Percentiles rank a stretch among this genome's conserved stretches.
Conservation (phyloP, 1,284 basidiomycete genomes). For the Rugosomyces carneus region DNA sequence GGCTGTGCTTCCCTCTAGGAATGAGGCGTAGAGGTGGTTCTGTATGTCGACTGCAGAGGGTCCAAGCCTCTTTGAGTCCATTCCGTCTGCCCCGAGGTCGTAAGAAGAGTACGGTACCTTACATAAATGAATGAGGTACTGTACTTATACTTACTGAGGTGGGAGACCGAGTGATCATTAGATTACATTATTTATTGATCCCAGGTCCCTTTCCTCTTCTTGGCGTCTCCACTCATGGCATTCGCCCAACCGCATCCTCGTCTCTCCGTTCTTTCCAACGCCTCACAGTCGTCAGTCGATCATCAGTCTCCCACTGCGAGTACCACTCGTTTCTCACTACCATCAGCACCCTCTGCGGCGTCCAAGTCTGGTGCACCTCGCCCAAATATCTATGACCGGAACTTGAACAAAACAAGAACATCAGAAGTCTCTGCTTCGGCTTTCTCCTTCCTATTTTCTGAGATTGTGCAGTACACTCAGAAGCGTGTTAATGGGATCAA, state of each 20-base stretch:
- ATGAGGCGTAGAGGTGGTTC: slow-evolving; percentile 68
- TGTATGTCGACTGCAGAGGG: slow-evolving; percentile 50
- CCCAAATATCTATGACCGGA: slow-evolving; percentile 80
- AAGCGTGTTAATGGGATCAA: slow-evolving; percentile 90
- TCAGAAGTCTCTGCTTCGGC: slow-evolving; percentile 78
- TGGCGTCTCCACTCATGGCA: slow-evolving; percentile 32
- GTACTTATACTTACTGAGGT: too few relatives aligned
- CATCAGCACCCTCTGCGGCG: slow-evolving; percentile 45
- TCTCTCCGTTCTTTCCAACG: slow-evolving; percentile 63
- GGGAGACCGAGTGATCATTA: neutral
- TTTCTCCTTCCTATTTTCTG: slow-evolving; percentile 87
- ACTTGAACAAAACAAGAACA: slow-evolving; percentile 75
- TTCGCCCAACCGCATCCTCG: slow-evolving; percentile 59
- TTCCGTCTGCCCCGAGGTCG: slow-evolving; percentile 8
- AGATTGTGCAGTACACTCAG: slow-evolving; percentile 92
- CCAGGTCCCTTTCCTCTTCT: too few relatives aligned
- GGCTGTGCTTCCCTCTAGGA: slow-evolving; percentile 65
- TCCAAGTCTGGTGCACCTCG: slow-evolving; percentile 37
- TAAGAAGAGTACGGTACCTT: neutral
- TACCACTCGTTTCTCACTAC: slow-evolving; percentile 63
- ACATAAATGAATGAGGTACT: neutral
- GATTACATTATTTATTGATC: neutral
- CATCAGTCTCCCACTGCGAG: slow-evolving; percentile 56
- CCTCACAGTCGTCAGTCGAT: slow-evolving; percentile 57
- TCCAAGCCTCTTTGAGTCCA: slow-evolving; percentile 23